Evolutionary conservation across 1,139 yeast species (phyloP).

Genomic region (Zygoascus meyerae): DNA sequence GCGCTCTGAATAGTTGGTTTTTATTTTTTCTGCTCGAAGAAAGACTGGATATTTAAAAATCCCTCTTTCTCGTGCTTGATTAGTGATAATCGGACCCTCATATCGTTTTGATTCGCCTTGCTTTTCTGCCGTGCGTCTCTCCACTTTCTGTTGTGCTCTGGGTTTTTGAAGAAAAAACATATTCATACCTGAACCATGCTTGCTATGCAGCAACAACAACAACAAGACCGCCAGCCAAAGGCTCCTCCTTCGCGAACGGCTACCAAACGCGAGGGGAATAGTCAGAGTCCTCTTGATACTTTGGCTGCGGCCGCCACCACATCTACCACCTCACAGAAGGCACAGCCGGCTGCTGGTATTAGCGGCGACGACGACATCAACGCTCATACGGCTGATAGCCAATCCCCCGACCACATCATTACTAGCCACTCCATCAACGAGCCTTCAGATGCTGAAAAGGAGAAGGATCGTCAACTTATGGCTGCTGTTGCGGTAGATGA

Average conservation of each 20-base stretch:
- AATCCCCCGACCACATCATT: not conserved
- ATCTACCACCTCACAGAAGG: slow-evolving; percentile 4
- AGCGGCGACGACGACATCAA: not conserved
- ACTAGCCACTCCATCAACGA: not conserved
- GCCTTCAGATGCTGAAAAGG: slow-evolving; percentile 2
- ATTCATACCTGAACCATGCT: not conserved
- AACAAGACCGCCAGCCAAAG: not conserved
- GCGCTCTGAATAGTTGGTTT: too few species aligned
- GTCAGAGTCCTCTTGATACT: slow-evolving; percentile 10
- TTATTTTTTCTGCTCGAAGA: too few species aligned
- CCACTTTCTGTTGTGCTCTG: too few species aligned
- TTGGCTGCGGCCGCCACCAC: slow-evolving; percentile 11
- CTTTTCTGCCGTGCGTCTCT: too few species aligned
- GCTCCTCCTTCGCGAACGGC: not conserved
- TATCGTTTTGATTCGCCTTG: too few species aligned
- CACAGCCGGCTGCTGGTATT: not conserved
- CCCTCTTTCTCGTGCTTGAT: too few species aligned
- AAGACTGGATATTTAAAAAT: too few species aligned
- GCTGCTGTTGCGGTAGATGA: slow-evolving; percentile 4
- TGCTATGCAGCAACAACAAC: slow-evolving; percentile 3
- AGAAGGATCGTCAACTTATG: slow-evolving; percentile 5
- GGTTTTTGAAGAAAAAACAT: not conserved
- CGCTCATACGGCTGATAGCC: slow-evolving; percentile 7
- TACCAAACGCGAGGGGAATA: slow-evolving; percentile 1
- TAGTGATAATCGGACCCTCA: too few species aligned